Percentiles rank a stretch among this genome's conserved stretches.
Evolutionary conservation across 2,329 filamentous ascomycete genomes (phyloP).

Genomic region (Venturia aucupariae): DNA sequence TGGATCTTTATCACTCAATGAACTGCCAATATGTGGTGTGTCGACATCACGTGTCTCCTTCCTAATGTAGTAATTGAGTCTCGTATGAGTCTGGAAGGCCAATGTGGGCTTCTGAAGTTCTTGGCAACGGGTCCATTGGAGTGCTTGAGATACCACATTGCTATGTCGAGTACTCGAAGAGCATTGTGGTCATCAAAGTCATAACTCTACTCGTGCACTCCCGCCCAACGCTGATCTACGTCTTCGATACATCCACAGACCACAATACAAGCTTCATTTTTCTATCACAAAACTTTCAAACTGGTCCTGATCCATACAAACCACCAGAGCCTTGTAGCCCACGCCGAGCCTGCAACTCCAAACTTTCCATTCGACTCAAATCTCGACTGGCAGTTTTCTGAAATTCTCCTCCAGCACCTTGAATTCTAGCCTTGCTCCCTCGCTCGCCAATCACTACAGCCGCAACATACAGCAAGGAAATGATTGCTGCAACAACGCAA

Average conservation of each 20-base stretch:
- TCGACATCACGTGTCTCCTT: background rate
- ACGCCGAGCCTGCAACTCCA: background rate
- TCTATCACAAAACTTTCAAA: background rate
- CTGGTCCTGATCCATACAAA: background rate
- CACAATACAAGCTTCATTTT: background rate
- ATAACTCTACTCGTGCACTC: background rate
- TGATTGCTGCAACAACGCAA: background rate
- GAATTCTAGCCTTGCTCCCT: background rate
- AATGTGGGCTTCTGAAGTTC: background rate
- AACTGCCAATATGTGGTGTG: background rate
- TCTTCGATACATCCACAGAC: too few relatives aligned
- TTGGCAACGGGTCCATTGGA: too few relatives aligned
- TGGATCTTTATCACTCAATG: too few relatives aligned
- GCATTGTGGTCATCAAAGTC: too few relatives aligned
- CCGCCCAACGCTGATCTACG: background rate
- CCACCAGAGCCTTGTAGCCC: background rate
- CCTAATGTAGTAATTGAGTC: background rate
- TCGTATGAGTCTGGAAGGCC: background rate
- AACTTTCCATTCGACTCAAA: background rate
- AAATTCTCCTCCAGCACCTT: background rate
- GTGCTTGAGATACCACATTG: too few relatives aligned
- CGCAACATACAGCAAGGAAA: background rate
- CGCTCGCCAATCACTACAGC: conserved; percentile 1
- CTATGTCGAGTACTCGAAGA: too few relatives aligned
- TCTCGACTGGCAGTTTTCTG: background rate